phyloP scores from a whole-genome alignment of 805 yeast genomes.

The Metschnikowia dekortorum region DNA sequence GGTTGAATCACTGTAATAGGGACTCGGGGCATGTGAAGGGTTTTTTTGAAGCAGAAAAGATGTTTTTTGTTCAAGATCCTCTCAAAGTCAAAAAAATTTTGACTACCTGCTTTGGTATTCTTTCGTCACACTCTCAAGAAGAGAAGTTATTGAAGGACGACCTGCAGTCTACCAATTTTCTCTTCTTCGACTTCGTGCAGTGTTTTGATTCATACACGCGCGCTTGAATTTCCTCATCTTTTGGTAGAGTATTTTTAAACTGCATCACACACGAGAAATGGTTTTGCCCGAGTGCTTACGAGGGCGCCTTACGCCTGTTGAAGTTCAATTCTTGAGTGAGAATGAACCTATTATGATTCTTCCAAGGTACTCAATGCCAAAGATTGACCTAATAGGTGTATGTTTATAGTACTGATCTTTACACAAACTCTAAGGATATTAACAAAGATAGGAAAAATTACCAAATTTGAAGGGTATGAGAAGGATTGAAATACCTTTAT shows the following conservation, averaged over 20 bases:
- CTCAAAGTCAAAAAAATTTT: not conserved
- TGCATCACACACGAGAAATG: slow-evolving; percentile 4
- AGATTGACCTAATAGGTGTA: slow-evolving; percentile 63
- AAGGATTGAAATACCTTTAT: slow-evolving; percentile 68
- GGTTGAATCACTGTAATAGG: not conserved
- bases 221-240: slow-evolving; percentile 1
- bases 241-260: not conserved
- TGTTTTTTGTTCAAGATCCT: slow-evolving; percentile 2
- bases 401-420: slow-evolving; percentile 15
- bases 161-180: slow-evolving; percentile 7
- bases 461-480: slow-evolving; percentile 66
- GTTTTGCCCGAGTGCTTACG: slow-evolving; percentile 14
- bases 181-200: slow-evolving; percentile 5
- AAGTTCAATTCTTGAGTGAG: slow-evolving; percentile 81
- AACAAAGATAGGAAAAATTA: slow-evolving; percentile 38
- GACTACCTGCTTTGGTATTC: slow-evolving; percentile 7
- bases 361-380: slow-evolving; percentile 71
- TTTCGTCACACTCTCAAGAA: slow-evolving; percentile 5
- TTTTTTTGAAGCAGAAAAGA: slow-evolving; percentile 1
- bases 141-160: slow-evolving; percentile 4
- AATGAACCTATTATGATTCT: slow-evolving; percentile 67
- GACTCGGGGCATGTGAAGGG: not conserved
- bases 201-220: slow-evolving; percentile 6
- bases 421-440: not conserved
- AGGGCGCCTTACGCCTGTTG: slow-evolving; percentile 62